Evolutionary conservation across 257 asterid species (phyloP).

Genomic region (Fraxinus pennsylvanica): DNA sequence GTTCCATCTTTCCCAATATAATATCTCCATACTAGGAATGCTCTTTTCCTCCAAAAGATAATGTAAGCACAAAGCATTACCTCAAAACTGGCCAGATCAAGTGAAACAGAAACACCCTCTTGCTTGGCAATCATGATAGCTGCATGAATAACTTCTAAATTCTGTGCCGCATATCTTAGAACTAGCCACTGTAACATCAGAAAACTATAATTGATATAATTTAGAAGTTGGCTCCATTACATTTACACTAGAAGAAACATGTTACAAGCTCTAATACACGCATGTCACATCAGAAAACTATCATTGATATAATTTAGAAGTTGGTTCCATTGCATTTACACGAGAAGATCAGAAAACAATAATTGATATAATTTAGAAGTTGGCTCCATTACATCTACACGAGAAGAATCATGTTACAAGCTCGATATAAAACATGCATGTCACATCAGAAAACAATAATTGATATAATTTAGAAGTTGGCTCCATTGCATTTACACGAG

Average conservation of each 20-base stretch:
- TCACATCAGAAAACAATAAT: too few relatives aligned
- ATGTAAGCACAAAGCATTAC: conserved; percentile 34
- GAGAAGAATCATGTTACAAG: neutral
- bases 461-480: neutral
- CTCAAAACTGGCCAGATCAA: conserved; percentile 98
- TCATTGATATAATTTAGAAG: neutral
- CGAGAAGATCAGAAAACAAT: neutral
- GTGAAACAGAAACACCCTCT: conserved; percentile 80
- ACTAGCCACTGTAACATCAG: conserved; percentile 79
- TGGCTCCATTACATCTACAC: neutral
- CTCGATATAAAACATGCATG: conserved; percentile 2
- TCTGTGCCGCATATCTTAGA: conserved; percentile 73
- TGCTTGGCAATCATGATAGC: conserved; percentile 84
- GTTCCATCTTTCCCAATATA: neutral
- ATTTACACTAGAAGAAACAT: neutral
- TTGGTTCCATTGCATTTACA: neutral
- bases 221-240: neutral
- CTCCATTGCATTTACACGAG: neutral
- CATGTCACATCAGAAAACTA: too few relatives aligned
- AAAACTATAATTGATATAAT: neutral
- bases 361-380: conserved; percentile 8
- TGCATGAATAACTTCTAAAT: conserved; percentile 66
- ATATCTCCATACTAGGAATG: conserved; percentile 1
- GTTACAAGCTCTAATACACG: conserved; percentile 2
- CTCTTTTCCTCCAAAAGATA: neutral